These are phyloP conservation scores for Septoria petroselini DNA, from an alignment of 2,329 filamentous ascomycete species.

Conservation along the genomic window DNA sequence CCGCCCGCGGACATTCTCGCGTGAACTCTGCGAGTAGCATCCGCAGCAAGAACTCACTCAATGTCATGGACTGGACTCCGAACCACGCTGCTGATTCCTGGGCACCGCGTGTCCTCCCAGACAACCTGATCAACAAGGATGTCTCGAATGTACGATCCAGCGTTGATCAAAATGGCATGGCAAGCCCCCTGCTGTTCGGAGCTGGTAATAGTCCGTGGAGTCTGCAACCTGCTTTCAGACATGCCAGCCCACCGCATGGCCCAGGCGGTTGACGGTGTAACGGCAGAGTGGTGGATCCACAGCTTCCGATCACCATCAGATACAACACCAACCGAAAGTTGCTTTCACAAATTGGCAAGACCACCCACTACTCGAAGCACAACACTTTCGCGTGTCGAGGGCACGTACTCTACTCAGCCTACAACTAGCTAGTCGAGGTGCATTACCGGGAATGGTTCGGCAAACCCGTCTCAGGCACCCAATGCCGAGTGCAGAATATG, in stretches of 20 bases:
- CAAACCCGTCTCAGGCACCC: too few relatives aligned
- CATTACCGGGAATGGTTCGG: too few relatives aligned
- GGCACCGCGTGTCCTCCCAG: conserved; percentile 22
- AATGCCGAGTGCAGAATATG: too few relatives aligned
- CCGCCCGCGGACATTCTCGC: conserved; percentile 40
- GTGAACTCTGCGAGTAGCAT: conserved; percentile 45
- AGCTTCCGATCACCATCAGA: too few relatives aligned
- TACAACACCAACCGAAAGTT: too few relatives aligned
- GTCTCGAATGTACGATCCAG: conserved; percentile 23
- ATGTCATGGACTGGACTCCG: conserved; percentile 28
- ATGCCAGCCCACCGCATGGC: conserved; percentile 26
- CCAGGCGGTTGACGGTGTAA: conserved; percentile 23
- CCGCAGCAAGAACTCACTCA: conserved; percentile 38
- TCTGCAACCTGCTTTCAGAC: conserved; percentile 12
- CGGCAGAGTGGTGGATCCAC: too few relatives aligned
- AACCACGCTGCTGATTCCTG: conserved; percentile 21
- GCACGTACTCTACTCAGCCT: too few relatives aligned
- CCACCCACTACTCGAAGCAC: too few relatives aligned
- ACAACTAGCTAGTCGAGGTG: too few relatives aligned
- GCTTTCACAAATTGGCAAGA: too few relatives aligned
- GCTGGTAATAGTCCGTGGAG: conserved; percentile 40
- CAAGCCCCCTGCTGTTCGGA: conserved; percentile 44
- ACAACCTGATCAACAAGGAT: conserved; percentile 14
- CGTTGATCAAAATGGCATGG: conserved; percentile 36
- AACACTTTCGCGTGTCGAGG: too few relatives aligned